Base-by-base conservation (phyloP, 2,329 filamentous ascomycete species). In the Geosmithia putterillii region DNA sequence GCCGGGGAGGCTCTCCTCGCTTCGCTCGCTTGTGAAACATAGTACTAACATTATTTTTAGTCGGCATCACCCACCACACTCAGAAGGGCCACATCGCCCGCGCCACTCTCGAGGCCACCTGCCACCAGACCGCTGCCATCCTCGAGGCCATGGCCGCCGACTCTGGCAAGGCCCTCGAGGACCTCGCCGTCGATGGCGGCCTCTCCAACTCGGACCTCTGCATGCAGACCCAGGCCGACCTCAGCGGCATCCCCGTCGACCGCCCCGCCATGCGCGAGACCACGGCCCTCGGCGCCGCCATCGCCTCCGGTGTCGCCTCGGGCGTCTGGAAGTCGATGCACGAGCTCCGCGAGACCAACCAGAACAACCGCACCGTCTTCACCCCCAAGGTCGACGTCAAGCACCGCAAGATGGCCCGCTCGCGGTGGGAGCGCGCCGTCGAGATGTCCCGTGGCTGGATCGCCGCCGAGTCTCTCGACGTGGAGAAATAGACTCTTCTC, bases 241-340 rank as follows among this genome's bases (percentile, higher is more conserved):
- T 90, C 39, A 86, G 86, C 52, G 79, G 81, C 42, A 88, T 90
- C 50, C 81, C 83, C 36, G 81, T 90, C 48, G 76, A 84, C 58
- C 76, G 86, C 32, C 85, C 86, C 3, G 72, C 74, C 43, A 90
- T 92, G 86, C 78, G 83, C 48, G 86, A 92, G 63, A 89, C 85
- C 2, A 92, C 86, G 4, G 82, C 85, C 1, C 71, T 90, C 3
- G 86, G 85, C 25, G 84, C 86, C 22, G 86, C 85, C 38, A 88
- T 90, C 47, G 85, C 86, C 7, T 85, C 86, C 19, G 86, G 82
- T n/a, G 77, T 89, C 50, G 85, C 83, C 5, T 75, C 82, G 6
- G 79, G 72, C 41, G 70, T 88, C 10, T 90, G 84, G 83, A 77
- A 82, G 54, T 73, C 76, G 48, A 83, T 87, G 48, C 74, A 79